These are phyloP conservation scores for Aspergillus fumigatiaffinis DNA, from an alignment of 2,329 filamentous ascomycete genomes.

Conservation along the genomic window DNA sequence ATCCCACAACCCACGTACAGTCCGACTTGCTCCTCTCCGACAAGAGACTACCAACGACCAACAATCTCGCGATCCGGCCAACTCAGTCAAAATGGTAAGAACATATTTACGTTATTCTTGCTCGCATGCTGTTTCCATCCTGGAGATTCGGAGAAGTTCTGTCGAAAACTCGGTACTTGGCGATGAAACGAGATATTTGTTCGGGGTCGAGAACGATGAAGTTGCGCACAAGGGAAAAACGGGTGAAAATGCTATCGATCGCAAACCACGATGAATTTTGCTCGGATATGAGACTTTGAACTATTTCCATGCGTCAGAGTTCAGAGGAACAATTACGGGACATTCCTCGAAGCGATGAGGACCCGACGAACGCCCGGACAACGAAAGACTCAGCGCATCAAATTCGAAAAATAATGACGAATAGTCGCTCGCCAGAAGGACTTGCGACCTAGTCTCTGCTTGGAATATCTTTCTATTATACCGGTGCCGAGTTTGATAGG, in stretches of 20 bases:
- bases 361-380: not conserved
- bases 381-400: not conserved
- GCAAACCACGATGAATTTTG: not conserved
- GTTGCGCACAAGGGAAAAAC: not conserved
- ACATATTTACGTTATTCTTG: constrained; percentile 12
- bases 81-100: constrained; percentile 48
- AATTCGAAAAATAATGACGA: not conserved
- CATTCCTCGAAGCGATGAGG: not conserved
- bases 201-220: not conserved
- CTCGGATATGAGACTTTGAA: not conserved
- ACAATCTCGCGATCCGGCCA: constrained; percentile 42
- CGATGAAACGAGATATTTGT: not conserved
- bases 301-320: not conserved
- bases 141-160: constrained; percentile 19
- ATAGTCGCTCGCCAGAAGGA: not conserved
- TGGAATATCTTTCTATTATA: not conserved
- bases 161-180: not conserved
- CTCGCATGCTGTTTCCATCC: constrained; percentile 21
- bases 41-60: constrained; percentile 41
- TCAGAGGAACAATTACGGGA: not conserved
- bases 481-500: not conserved
- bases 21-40: constrained; percentile 34
- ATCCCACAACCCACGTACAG: constrained; percentile 40
- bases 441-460: not conserved
- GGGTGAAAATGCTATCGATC: not conserved